Evolutionary conservation across 768 basidiomycete genomes (phyloP).

Genomic region (Mycena alexandri): DNA sequence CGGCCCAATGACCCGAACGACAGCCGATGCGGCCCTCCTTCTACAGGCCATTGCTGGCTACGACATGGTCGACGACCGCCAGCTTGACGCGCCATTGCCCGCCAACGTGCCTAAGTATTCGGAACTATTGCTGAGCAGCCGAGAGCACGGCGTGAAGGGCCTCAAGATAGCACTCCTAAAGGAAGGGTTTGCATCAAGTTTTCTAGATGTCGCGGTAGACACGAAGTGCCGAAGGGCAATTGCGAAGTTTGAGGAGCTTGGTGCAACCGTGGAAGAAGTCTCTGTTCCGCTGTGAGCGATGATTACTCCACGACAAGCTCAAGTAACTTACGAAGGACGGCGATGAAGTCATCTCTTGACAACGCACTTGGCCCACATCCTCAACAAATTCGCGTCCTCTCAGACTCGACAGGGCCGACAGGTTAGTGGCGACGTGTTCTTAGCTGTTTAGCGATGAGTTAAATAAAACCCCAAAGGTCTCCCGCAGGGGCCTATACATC

Average conservation of each 20-base stretch:
- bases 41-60: constrained; percentile 33
- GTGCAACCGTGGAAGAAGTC: constrained; percentile 34
- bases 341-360: constrained; percentile 17
- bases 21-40: constrained; percentile 30
- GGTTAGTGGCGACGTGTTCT: too few relatives aligned
- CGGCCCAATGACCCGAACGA: constrained; percentile 34
- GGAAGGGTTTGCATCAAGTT: constrained; percentile 27
- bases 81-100: constrained; percentile 30
- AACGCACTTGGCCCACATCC: constrained; percentile 16
- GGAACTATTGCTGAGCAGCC: neutral
- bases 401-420: constrained; percentile 32
- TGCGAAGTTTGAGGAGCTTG: constrained; percentile 22
- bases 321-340: neutral
- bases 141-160: constrained; percentile 14
- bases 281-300: constrained; percentile 30
- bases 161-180: constrained; percentile 30
- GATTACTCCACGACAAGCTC: neutral
- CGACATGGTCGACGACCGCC: constrained; percentile 35
- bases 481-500: constrained; percentile 27
- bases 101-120: constrained; percentile 27
- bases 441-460: too few relatives aligned
- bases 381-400: constrained; percentile 30
- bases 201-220: constrained; percentile 8
- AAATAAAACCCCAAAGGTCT: neutral
- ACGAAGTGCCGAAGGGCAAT: constrained; percentile 19